phyloP scores from a whole-genome alignment of 192 early-diverging fungal genomes.

The Gamsiella multidivaricata region DNA sequence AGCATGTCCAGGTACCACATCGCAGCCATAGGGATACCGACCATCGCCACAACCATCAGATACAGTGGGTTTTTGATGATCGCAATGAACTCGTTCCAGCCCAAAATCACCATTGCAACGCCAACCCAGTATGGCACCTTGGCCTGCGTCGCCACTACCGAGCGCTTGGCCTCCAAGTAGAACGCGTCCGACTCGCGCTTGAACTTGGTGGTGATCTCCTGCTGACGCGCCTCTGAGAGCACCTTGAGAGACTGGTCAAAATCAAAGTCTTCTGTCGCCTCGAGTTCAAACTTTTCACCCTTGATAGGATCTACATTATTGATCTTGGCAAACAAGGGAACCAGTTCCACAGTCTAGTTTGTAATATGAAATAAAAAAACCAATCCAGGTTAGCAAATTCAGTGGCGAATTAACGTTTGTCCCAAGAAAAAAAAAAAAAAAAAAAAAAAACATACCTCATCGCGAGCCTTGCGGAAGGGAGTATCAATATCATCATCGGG shows the following conservation, averaged over 20 bases:
- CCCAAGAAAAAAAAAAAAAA: not conserved
- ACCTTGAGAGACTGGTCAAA: conserved; percentile 69
- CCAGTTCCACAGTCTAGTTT: conserved; percentile 65
- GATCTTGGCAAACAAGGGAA: conserved; percentile 80
- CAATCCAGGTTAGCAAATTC: not conserved
- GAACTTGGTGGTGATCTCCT: conserved; percentile 84
- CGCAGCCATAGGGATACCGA: conserved; percentile 68
- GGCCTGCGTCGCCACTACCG: conserved; percentile 87
- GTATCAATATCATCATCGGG: conserved; percentile 95
- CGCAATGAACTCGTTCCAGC: conserved; percentile 96
- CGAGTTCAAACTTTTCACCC: conserved; percentile 50
- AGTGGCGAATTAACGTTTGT: not conserved
- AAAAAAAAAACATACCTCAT: conserved; percentile 56
- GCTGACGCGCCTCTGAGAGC: conserved; percentile 68
- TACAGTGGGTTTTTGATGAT: conserved; percentile 90
- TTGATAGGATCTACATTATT: conserved; percentile 58
- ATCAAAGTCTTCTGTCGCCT: conserved; percentile 64
- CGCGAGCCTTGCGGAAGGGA: conserved; percentile 80
- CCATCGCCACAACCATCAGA: conserved; percentile 70
- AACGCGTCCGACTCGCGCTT: conserved; percentile 89
- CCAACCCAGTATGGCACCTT: conserved; percentile 91
- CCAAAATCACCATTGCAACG: conserved; percentile 77
- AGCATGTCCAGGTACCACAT: conserved; percentile 74
- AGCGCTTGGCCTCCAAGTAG: conserved; percentile 96
- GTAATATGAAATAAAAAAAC: not conserved